Conservation (phyloP, 306 rosid genomes). For the Oxytropis ochrocephala region DNA sequence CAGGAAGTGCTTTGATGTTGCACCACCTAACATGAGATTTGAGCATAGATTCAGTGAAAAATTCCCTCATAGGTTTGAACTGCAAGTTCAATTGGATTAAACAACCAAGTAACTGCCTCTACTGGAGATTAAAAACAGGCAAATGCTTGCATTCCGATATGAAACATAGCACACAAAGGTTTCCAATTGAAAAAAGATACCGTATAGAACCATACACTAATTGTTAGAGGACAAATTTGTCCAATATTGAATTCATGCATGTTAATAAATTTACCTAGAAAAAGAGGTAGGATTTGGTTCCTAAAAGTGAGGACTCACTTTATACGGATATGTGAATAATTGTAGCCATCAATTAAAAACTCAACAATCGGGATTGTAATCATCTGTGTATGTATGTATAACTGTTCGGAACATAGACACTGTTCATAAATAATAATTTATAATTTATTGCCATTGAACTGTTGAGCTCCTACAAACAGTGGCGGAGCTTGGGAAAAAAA, state of each 20-base stretch:
- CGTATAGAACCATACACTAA: background rate
- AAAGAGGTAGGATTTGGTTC: background rate
- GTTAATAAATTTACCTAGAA: too few species aligned
- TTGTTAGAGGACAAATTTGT: too few species aligned
- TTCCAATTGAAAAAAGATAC: background rate
- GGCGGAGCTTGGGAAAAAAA: too few species aligned
- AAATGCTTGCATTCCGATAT: background rate
- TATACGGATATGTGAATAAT: background rate
- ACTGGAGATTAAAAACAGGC: background rate
- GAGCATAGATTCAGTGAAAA: background rate
- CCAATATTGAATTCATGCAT: too few species aligned
- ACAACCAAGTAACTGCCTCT: background rate
- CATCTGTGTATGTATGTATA: background rate
- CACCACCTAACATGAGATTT: slow-evolving; percentile 57
- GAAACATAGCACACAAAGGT: background rate
- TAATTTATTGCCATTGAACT: background rate
- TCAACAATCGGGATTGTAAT: background rate
- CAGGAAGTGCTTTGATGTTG: slow-evolving; percentile 79
- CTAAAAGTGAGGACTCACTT: background rate
- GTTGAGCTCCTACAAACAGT: too few species aligned
- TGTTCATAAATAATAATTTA: too few species aligned
- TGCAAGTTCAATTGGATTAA: slow-evolving; percentile 9
- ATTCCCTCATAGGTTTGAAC: background rate
- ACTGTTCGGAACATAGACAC: background rate
- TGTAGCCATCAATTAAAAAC: background rate